Evolutionary conservation across 2,329 filamentous ascomycete species (phyloP), one percentile per base, ranked within the genome.

Genomic region (Cytospora leucostoma): DNA sequence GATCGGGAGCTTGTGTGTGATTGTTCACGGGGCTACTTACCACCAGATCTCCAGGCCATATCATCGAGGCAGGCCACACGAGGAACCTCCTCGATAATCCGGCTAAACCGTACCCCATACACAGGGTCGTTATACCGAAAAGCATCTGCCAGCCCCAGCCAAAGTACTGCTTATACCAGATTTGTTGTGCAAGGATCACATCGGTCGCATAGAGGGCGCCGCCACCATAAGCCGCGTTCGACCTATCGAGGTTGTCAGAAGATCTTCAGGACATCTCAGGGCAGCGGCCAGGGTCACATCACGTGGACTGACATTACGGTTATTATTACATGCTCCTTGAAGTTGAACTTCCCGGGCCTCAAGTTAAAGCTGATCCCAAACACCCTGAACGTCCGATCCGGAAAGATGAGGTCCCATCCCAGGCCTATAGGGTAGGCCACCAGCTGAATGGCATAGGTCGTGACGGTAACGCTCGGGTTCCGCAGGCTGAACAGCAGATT

Each of bases 101-200:
- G 8, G 87, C 87, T 35, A 89, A 75, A 2, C 86, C 86, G 66
- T 88, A 88, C 7, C 87, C 87, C 64, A 87, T 84, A 69, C 85
- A 79, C 63, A 88, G 83, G 1, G 84, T 87, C 3, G 84, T 85
- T 64, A 88, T 80, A 61, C 80, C 82, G 64, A 87, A 78, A 6
- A 88, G 75, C 6, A 88, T 74, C 72, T 88, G 54, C 83, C 79
- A 66, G 7, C 40, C 49, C 65, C 65, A 66, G 47, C 65, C 65
- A 32, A 85, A 82, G 35, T 80, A 75, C 70, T 88, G 83, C 34
- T 80, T 76, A 67, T 88, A 88, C 69, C 82, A 88, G 67, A 86
- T 70, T 63, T 80, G 76, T 69, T 85, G 83, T 12, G 82, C 80
- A 66, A 75, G 79, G 72, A 79, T 80, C 32, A 80, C 78, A 64